A percentile compares a stretch with the other conserved stretches of the same genome.
These are phyloP conservation scores for Misopates orontium DNA, from an alignment of 257 asterid genomes.

Conservation along the genomic window DNA sequence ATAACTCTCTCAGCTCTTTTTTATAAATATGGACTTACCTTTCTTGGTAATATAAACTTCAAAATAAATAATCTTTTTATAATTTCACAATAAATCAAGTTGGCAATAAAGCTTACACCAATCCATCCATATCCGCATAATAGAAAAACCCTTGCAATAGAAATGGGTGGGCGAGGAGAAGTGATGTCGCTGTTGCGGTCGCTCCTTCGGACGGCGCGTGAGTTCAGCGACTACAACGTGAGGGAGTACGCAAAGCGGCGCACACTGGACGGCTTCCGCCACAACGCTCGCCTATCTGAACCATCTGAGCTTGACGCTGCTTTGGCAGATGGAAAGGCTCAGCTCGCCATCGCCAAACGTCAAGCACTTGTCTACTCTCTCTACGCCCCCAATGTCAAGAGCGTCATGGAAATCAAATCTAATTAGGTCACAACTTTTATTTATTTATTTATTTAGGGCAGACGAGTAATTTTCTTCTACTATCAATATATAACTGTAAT, in stretches of 20 bases:
- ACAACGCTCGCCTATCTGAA: slow-evolving; percentile 52
- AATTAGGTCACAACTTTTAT: too few species aligned
- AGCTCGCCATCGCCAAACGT: slow-evolving; percentile 77
- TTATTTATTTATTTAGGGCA: too few species aligned
- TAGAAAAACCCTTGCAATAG: too few species aligned
- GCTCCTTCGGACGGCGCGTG: slow-evolving; percentile 70
- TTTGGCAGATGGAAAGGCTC: slow-evolving; percentile 72
- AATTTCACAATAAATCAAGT: too few species aligned
- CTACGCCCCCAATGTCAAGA: slow-evolving; percentile 68
- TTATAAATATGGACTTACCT: too few species aligned
- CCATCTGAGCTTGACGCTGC: slow-evolving; percentile 56
- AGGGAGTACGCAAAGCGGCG: slow-evolving; percentile 90
- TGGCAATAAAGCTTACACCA: too few species aligned
- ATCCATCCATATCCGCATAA: too few species aligned
- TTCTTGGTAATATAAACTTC: too few species aligned
- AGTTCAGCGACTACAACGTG: slow-evolving; percentile 75
- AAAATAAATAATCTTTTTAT: too few species aligned
- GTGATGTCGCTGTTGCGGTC: slow-evolving; percentile 78
- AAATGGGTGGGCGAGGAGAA: slow-evolving; percentile 42
- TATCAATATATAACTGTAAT: too few species aligned
- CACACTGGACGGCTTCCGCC: slow-evolving; percentile 74
- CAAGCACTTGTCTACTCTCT: slow-evolving; percentile 82
- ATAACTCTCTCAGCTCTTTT: too few species aligned
- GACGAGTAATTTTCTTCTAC: too few species aligned
- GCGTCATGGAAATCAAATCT: slow-evolving; percentile 69